Evolutionary conservation across 108 stramenopile genomes (phyloP).

Genomic region (Halocafeteria seosinensis): DNA sequence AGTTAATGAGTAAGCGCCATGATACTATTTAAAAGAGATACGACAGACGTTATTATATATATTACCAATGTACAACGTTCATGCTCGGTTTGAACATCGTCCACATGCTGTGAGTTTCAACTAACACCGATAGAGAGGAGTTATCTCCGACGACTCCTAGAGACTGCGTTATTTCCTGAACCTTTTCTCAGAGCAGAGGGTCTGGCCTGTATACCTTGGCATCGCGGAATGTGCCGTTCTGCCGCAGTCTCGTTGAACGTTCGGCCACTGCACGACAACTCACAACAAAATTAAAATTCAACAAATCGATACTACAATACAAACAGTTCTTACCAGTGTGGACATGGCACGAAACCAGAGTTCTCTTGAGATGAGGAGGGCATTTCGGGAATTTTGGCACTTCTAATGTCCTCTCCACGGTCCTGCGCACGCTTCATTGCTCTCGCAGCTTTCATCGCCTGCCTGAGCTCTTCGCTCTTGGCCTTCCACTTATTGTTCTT

Average conservation of each 20-base stretch:
- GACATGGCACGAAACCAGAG: constrained; percentile 27
- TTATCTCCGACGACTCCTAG: background rate
- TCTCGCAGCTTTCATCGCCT: constrained; percentile 19
- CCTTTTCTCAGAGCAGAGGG: background rate
- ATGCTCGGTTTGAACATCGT: too few species aligned
- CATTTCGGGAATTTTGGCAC: constrained; percentile 14
- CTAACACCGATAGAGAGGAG: background rate
- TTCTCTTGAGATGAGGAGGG: constrained; percentile 13
- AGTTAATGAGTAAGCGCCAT: too few species aligned
- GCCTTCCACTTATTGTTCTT: constrained; percentile 23
- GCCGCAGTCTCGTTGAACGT: constrained; percentile 34
- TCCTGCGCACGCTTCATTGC: constrained; percentile 15
- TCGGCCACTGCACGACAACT: too few species aligned
- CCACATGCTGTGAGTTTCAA: background rate
- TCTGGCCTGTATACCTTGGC: constrained; percentile 31
- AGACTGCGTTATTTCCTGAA: background rate
- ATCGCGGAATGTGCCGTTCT: constrained; percentile 36
- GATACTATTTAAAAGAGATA: too few species aligned
- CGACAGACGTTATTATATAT: too few species aligned
- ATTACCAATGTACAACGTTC: too few species aligned
- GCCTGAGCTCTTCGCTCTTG: constrained; percentile 22
- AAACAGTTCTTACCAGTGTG: too few species aligned
- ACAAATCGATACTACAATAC: too few species aligned
- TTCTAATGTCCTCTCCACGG: constrained; percentile 15
- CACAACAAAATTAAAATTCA: too few species aligned